Base-by-base conservation (phyloP, 148 eudicot species). In the Fagopyrum esculentum region DNA sequence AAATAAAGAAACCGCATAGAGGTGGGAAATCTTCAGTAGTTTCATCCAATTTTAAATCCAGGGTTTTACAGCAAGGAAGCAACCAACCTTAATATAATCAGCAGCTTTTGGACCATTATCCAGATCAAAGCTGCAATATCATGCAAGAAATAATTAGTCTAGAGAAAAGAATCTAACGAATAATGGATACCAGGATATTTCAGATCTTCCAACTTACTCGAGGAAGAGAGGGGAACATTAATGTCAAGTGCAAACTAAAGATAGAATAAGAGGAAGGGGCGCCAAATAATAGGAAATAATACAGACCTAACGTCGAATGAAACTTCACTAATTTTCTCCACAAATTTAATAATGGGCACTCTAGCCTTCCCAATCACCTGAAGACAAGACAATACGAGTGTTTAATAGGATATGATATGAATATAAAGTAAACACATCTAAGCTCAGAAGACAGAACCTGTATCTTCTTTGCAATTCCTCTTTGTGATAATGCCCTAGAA, bases 321-420 rank as follows among this genome's bases (percentile, higher is more conserved):
- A 78, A 95, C 71, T 22, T 89, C 89, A 69, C 97, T 90, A 74
- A 75, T 86, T 85, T 89, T 92, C 89, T 95, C 98, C 81, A 92
- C 89, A 86, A 95, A 95, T 78, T 95, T 95, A 61, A 95, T 81
- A 50, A 95, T 95, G 9, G 98, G 98, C 71, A 95, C 96, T 68
- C 96, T 91, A 74, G 98, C 97, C 84, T 85, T 95, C 52, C 90
- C 93, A 73, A 95, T 90, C 71, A 95, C 98, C 98, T 95, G 82
- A 17, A 26, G 73, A 64, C 75, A 17, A 26, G 73, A 64, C 75
- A 68, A 75, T 56, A 47, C 49, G 50, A 66, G 49, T 49, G 44
- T 35, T 64, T 64, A 40, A 40, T 3, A 64, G 46, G 19, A 45
- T 40, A 35, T 40, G 19, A 45, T 40, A 35, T 40, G 19, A 64